phyloP scores from a whole-genome alignment of 176 grass and related monocot genomes.

The Neostapfia colusana region DNA sequence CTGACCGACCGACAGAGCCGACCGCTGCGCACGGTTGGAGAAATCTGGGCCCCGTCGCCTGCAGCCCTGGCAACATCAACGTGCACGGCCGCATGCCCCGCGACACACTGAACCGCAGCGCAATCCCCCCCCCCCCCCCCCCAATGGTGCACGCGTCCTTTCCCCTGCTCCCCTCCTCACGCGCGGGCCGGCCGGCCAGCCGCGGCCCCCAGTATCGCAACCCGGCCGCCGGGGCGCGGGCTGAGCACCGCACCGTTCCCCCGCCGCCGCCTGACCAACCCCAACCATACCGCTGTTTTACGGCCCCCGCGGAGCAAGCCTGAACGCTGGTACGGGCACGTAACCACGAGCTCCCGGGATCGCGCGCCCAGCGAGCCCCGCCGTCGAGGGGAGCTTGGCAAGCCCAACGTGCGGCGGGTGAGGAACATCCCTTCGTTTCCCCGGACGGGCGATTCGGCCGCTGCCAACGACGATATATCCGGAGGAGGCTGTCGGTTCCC shows the following conservation, averaged over 20 bases:
- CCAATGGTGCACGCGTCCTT: no score
- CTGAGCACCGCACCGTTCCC: neutral
- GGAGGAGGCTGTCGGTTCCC: neutral
- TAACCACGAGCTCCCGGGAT: no score
- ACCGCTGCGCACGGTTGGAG: neutral
- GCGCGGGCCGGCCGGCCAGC: no score
- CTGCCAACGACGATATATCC: slow-evolving; percentile 19
- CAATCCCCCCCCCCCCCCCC: no score
- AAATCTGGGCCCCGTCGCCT: neutral
- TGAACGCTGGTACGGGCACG: no score
- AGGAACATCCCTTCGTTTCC: neutral
- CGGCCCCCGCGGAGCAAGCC: no score
- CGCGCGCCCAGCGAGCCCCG: no score
- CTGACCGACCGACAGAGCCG: slow-evolving; percentile 1
- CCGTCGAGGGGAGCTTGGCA: no score
- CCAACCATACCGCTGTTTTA: neutral
- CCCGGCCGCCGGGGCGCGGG: neutral
- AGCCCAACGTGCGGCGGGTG: neutral
- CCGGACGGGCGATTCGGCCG: neutral
- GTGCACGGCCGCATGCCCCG: neutral
- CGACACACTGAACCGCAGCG: neutral
- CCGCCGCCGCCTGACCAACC: neutral
- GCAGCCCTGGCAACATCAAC: neutral
- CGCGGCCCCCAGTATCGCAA: no score
- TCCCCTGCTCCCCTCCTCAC: neutral